Conservation (phyloP, 495 filamentous ascomycete species). For the Neurospora tetraspora region DNA sequence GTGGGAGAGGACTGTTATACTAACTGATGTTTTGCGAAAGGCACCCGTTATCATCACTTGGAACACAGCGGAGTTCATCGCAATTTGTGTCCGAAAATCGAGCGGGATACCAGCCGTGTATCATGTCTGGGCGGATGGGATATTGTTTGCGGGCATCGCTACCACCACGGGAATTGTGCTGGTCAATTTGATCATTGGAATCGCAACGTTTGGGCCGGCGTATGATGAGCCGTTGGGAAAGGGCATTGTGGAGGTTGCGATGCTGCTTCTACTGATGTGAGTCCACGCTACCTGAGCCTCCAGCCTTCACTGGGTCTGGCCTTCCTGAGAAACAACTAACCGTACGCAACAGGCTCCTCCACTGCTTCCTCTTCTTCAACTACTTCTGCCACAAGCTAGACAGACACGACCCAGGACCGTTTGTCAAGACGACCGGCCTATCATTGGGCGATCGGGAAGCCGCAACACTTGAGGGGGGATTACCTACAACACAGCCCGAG, state of each 20-base stretch:
- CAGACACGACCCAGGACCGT: not conserved
- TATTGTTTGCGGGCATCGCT: not conserved
- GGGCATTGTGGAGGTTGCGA: not conserved
- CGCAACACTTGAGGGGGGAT: not conserved
- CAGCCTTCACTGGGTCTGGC: not conserved
- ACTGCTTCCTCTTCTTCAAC: not conserved
- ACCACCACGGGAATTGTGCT: not conserved
- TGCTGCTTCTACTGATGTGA: not conserved
- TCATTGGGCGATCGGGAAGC: not conserved
- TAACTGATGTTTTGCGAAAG: not conserved
- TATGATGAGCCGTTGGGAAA: not conserved
- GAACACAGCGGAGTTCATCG: slow-evolving; percentile 12
- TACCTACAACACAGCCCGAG: not conserved
- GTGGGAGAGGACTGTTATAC: not conserved
- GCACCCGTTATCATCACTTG: slow-evolving; percentile 5
- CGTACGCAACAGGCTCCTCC: not conserved
- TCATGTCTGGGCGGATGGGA: not conserved
- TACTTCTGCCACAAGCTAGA: not conserved
- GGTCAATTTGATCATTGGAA: not conserved
- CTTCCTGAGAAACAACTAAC: not conserved
- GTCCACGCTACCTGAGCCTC: not conserved
- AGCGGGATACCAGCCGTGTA: not conserved
- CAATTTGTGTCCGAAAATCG: not conserved
- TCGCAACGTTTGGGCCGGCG: not conserved
- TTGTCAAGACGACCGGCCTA: not conserved